Evolutionary conservation across 768 basidiomycete genomes (phyloP).

Genomic region (Rhizopogon sp.): DNA sequence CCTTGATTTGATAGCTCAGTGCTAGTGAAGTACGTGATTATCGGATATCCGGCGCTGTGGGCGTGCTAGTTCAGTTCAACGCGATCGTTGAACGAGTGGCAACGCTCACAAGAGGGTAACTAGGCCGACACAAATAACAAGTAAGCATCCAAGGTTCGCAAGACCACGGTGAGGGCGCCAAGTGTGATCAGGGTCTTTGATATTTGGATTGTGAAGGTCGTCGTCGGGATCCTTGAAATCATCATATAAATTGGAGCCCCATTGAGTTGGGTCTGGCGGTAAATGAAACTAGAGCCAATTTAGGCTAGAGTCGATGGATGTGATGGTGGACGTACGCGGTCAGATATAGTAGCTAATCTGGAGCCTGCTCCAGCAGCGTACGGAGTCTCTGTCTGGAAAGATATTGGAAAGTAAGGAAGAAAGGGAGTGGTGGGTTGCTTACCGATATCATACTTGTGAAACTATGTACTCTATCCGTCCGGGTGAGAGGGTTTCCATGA

Average conservation of each 20-base stretch:
- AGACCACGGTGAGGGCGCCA: slow-evolving; percentile 42
- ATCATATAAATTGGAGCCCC: slow-evolving; percentile 57
- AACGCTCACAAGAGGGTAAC: slow-evolving; percentile 57
- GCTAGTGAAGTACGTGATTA: slow-evolving; percentile 34
- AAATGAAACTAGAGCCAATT: slow-evolving; percentile 49
- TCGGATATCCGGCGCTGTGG: slow-evolving; percentile 38
- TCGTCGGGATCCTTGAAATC: slow-evolving; percentile 64
- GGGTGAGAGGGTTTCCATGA: slow-evolving; percentile 9
- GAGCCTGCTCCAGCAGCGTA: slow-evolving; percentile 41
- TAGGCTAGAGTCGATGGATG: background rate
- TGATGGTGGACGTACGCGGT: slow-evolving; percentile 31
- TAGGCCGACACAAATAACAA: slow-evolving; percentile 43
- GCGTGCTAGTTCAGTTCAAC: background rate
- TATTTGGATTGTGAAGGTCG: slow-evolving; percentile 64
- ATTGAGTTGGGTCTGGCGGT: slow-evolving; percentile 58
- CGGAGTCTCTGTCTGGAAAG: slow-evolving; percentile 22
- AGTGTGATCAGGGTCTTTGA: slow-evolving; percentile 20
- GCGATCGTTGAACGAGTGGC: background rate
- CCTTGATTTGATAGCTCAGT: slow-evolving; percentile 28
- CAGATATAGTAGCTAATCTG: slow-evolving; percentile 31
- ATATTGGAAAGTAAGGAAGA: background rate
- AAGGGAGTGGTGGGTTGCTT: background rate
- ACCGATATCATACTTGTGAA: slow-evolving; percentile 20
- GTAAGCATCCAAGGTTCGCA: slow-evolving; percentile 67
- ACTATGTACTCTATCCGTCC: slow-evolving; percentile 19